Conservation (phyloP, 1,139 yeast species). For the Scheffersomyces cryptocercus region DNA sequence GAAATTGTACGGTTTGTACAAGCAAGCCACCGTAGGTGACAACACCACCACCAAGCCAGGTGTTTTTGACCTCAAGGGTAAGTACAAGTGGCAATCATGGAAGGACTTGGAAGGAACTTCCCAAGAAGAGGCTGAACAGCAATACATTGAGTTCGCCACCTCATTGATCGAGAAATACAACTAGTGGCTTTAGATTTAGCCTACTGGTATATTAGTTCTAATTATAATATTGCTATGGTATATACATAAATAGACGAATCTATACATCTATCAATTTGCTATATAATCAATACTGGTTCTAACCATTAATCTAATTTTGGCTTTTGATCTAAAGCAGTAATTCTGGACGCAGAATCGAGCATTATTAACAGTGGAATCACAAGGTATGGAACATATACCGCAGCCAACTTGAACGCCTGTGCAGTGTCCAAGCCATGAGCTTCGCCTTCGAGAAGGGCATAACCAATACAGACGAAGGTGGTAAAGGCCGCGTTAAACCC, state of each 20-base stretch:
- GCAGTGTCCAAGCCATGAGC: conserved; percentile 31
- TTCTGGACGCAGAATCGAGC: conserved; percentile 33
- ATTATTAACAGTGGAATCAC: conserved; percentile 61
- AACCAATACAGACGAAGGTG: conserved; percentile 62
- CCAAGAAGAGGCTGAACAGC: conserved; percentile 87
- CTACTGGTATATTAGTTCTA: no score
- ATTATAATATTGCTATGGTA: no score
- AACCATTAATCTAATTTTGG: no score
- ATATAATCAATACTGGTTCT: no score
- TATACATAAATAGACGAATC: no score
- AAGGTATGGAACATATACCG: conserved; percentile 67
- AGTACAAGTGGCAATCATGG: conserved; percentile 99
- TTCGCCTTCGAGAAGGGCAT: conserved; percentile 36
- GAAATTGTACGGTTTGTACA: conserved; percentile 83
- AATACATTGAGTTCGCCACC: conserved; percentile 77
- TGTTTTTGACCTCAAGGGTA: conserved; percentile 87
- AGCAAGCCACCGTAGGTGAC: conserved; percentile 97
- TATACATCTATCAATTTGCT: no score
- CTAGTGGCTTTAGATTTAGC: background rate
- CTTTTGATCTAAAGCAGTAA: background rate
- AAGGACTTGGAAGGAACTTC: conserved; percentile 79
- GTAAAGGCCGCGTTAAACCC: conserved; percentile 79
- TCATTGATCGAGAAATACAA: conserved; percentile 56
- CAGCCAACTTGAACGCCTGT: conserved; percentile 45
- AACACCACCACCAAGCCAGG: conserved; percentile 84